Evolutionary conservation across 23 red algal species (phyloP).

Genomic region (Porphyridium purpureum): DNA sequence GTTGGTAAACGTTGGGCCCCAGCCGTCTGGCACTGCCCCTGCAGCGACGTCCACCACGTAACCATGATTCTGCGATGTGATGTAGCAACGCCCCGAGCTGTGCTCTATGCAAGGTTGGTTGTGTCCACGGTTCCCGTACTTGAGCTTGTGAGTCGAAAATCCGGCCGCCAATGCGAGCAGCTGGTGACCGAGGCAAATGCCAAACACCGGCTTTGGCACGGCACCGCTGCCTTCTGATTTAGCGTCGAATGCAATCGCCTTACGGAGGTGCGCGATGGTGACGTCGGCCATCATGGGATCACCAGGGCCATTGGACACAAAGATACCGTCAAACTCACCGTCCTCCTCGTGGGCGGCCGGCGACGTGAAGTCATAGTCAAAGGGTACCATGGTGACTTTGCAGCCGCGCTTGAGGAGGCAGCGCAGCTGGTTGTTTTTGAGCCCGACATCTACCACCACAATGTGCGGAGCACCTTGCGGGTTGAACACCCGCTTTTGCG

Average conservation of each 20-base stretch:
- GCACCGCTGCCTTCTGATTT: too few relatives aligned
- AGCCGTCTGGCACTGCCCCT: conserved; percentile 21
- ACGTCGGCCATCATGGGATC: conserved; percentile 47
- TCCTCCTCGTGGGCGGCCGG: conserved; percentile 2
- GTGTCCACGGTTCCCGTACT: conserved; percentile 93
- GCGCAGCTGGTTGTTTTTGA: conserved; percentile 90
- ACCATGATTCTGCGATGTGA: conserved; percentile 99
- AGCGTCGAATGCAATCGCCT: conserved; percentile 20
- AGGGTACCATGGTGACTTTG: conserved; percentile 63
- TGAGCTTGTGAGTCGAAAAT: conserved; percentile 83
- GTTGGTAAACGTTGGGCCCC: conserved; percentile 68
- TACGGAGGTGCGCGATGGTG: conserved; percentile 45
- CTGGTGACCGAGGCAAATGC: conserved; percentile 98
- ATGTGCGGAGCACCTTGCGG: conserved; percentile 56
- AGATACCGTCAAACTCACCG: conserved; percentile 52
- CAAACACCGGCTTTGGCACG: conserved; percentile 44
- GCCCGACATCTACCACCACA: conserved; percentile 74
- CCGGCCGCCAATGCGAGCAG: conserved; percentile 74
- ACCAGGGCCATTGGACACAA: conserved; percentile 95
- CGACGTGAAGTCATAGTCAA: conserved; percentile 27
- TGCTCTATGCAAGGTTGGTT: conserved; percentile 85
- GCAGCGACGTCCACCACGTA: conserved; percentile 51
- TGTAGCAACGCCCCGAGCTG: conserved; percentile 70
- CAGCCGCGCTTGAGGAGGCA: conserved; percentile 20
- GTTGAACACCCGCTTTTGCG: too few relatives aligned